Percentiles rank a stretch among this genome's conserved stretches.
phyloP scores from a whole-genome alignment of 2,329 filamentous ascomycete genomes.

The Byssoonygena ceratinophila region DNA sequence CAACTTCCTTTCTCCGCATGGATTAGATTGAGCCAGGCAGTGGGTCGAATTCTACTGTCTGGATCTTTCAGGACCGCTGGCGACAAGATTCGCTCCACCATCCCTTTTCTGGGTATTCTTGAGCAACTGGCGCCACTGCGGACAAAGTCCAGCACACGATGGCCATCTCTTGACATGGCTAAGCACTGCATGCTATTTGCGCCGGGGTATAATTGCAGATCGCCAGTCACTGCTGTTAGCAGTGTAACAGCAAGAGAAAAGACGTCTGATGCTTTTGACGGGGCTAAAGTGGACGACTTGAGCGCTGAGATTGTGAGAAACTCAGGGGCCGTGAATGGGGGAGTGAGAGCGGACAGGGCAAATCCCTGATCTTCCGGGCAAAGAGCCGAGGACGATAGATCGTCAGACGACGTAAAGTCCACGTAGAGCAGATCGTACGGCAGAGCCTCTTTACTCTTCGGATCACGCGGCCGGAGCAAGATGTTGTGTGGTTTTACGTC shows the following conservation, averaged over 20 bases:
- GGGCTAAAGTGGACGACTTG: conserved; percentile 25
- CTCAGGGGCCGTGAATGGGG: conserved; percentile 39
- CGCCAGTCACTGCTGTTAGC: conserved; percentile 37
- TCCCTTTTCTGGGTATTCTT: conserved; percentile 32
- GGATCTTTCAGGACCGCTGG: conserved; percentile 34
- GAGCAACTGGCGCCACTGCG: conserved; percentile 29
- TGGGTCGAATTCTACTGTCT: conserved; percentile 23
- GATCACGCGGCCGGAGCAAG: conserved; percentile 26
- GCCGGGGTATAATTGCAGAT: conserved; percentile 36
- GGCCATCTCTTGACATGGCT: conserved; percentile 37
- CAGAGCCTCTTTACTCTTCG: conserved; percentile 20
- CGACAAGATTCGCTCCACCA: conserved; percentile 32
- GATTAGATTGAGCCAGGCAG: conserved; percentile 25
- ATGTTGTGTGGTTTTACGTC: conserved; percentile 42
- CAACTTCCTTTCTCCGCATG: neutral
- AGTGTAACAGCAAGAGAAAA: conserved; percentile 39
- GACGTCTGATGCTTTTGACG: conserved; percentile 35
- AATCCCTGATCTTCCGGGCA: conserved; percentile 14
- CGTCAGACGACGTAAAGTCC: conserved; percentile 36
- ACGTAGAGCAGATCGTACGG: conserved; percentile 34
- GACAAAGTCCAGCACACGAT: conserved; percentile 34
- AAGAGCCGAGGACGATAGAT: neutral
- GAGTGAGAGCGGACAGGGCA: conserved; percentile 33
- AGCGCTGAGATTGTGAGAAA: conserved; percentile 28
- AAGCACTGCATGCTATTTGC: conserved; percentile 32